These are phyloP conservation scores for Sporothrix mexicana DNA, from an alignment of 2,329 filamentous ascomycete species.

Conservation along the genomic window DNA sequence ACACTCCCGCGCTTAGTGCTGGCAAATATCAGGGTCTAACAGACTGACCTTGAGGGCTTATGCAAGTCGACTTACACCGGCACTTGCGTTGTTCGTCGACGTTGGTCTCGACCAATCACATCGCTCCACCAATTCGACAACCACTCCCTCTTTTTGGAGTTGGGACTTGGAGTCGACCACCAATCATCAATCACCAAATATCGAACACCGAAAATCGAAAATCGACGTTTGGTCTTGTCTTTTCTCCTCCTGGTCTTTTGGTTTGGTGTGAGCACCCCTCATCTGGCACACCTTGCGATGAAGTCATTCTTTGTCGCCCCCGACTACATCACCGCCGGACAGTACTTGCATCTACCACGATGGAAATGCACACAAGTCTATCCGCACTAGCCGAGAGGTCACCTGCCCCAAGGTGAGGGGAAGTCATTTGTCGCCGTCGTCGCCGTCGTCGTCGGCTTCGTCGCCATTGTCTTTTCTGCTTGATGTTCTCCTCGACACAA, in stretches of 20 bases:
- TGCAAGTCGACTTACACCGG: neutral
- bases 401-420: slow-evolving; percentile 7
- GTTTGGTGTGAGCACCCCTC: neutral
- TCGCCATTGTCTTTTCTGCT: neutral
- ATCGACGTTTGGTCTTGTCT: neutral
- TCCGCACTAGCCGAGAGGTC: neutral
- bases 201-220: neutral
- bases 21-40: neutral
- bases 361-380: neutral
- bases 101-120: neutral
- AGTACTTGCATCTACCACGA: slow-evolving; percentile 3
- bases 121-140: neutral
- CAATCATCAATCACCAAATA: too few species aligned
- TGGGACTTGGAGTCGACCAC: too few species aligned
- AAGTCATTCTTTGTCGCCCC: slow-evolving; percentile 6
- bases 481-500: neutral
- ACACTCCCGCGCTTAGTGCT: neutral
- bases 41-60: too few species aligned
- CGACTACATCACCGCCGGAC: neutral
- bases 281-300: neutral
- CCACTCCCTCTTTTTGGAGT: too few species aligned
- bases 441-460: neutral
- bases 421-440: neutral
- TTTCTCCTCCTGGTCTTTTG: too few species aligned
- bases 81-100: too few species aligned